phyloP scores from a whole-genome alignment of 805 yeast genomes.

The Candida corydali region DNA sequence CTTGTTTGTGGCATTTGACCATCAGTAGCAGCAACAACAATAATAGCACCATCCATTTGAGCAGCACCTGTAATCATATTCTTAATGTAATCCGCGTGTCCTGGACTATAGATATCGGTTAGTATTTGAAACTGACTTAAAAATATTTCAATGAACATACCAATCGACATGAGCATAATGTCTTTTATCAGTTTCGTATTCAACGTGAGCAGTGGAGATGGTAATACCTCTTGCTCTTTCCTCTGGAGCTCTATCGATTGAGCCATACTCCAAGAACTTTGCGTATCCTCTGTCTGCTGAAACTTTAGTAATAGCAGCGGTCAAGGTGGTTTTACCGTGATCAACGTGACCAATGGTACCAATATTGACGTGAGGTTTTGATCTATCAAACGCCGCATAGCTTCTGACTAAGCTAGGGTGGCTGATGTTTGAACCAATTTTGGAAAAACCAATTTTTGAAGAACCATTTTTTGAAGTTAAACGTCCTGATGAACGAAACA shows the following conservation, averaged over 20 bases:
- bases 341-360: slow-evolving; percentile 99
- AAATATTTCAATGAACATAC: too few species aligned
- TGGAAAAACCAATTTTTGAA: slow-evolving; percentile 1
- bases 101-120: slow-evolving; percentile 26
- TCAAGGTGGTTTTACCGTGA: slow-evolving; percentile 97
- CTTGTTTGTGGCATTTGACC: slow-evolving; percentile 99
- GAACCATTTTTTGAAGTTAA: slow-evolving; percentile 3
- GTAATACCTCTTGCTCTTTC: slow-evolving; percentile 99
- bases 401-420: slow-evolving; percentile 31
- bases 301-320: slow-evolving; percentile 98
- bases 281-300: slow-evolving; percentile 89
- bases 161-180: slow-evolving; percentile 98
- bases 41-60: slow-evolving; percentile 99
- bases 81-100: slow-evolving; percentile 98
- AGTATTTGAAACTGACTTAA: too few species aligned
- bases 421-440: slow-evolving; percentile 9
- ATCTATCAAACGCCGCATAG: slow-evolving; percentile 82
- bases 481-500: slow-evolving; percentile 21
- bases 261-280: slow-evolving; percentile 82
- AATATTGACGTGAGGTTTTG: slow-evolving; percentile 93
- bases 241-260: slow-evolving; percentile 97
- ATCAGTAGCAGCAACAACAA: slow-evolving; percentile 98
- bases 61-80: slow-evolving; percentile 99
- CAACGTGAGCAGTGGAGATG: slow-evolving; percentile 96
- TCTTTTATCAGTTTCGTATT: slow-evolving; percentile 90